Conservation (phyloP, 345 rosid genomes). For the Pistacia integerrima region DNA sequence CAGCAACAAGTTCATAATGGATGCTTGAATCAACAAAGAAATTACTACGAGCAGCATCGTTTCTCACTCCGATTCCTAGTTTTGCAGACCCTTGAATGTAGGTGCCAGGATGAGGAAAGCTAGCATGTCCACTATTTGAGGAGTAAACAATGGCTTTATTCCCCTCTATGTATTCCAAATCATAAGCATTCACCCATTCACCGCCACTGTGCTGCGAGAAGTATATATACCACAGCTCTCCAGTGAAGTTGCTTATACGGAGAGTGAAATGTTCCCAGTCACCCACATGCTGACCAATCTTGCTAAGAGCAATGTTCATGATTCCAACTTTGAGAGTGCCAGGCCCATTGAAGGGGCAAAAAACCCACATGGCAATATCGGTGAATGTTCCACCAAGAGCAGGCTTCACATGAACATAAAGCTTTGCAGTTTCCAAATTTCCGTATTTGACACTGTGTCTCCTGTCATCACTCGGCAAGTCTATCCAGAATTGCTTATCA, state of each 20-base stretch:
- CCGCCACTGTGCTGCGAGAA: slow-evolving; percentile 96
- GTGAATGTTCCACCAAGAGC: slow-evolving; percentile 85
- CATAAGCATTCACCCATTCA: slow-evolving; percentile 68
- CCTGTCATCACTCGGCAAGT: slow-evolving; percentile 41
- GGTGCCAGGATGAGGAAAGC: slow-evolving; percentile 65
- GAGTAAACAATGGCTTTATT: slow-evolving; percentile 72
- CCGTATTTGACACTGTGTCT: slow-evolving; percentile 51
- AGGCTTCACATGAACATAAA: slow-evolving; percentile 80
- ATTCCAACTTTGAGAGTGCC: slow-evolving; percentile 69
- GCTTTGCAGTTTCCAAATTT: slow-evolving; percentile 66
- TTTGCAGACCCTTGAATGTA: slow-evolving; percentile 69
- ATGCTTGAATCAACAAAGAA: slow-evolving; percentile 60
- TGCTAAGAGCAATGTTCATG: slow-evolving; percentile 44
- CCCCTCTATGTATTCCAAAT: slow-evolving; percentile 63
- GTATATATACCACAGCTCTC: slow-evolving; percentile 73
- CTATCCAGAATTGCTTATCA: slow-evolving; percentile 78
- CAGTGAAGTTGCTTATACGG: slow-evolving; percentile 75
- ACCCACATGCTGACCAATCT: slow-evolving; percentile 83
- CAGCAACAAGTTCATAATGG: slow-evolving; percentile 65
- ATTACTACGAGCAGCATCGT: slow-evolving; percentile 60
- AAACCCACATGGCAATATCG: slow-evolving; percentile 85
- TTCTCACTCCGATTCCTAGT: slow-evolving; percentile 74
- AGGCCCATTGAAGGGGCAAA: slow-evolving; percentile 91
- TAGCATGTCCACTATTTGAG: slow-evolving; percentile 77
- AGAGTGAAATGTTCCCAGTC: slow-evolving; percentile 98